phyloP scores from a whole-genome alignment of 2,329 filamentous ascomycete species.

The Amylocarpus encephaloides region DNA sequence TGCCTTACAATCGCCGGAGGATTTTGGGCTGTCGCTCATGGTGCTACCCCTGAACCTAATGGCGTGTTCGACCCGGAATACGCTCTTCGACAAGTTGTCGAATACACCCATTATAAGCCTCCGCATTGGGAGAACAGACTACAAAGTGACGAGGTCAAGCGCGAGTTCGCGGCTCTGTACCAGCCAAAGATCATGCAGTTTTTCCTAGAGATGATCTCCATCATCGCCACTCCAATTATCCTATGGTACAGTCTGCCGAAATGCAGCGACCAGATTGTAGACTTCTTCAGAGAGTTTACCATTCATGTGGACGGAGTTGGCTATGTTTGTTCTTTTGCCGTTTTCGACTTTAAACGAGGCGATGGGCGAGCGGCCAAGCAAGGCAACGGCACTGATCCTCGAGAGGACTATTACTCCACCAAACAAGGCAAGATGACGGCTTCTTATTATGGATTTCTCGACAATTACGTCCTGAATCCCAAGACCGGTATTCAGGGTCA shows the following conservation, averaged over 20 bases:
- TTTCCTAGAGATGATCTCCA: constrained; percentile 83
- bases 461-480: constrained; percentile 78
- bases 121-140: constrained; percentile 81
- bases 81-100: constrained; percentile 79
- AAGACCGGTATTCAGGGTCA: constrained; percentile 59
- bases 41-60: constrained; percentile 80
- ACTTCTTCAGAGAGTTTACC: constrained; percentile 97
- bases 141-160: constrained; percentile 90
- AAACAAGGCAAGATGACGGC: constrained; percentile 99
- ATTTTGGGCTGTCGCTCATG: constrained; percentile 76
- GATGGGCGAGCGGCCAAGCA: constrained; percentile 46
- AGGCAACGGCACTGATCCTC: constrained; percentile 46
- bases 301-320: constrained; percentile 94
- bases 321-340: constrained; percentile 94
- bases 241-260: constrained; percentile 80
- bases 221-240: constrained; percentile 85
- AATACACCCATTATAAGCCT: constrained; percentile 88
- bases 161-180: constrained; percentile 84
- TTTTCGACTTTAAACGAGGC: constrained; percentile 92
- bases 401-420: constrained; percentile 88
- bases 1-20: constrained; percentile 79
- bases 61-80: constrained; percentile 88
- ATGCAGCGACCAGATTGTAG: constrained; percentile 86
- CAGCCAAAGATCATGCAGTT: constrained; percentile 91
- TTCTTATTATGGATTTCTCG: constrained; percentile 90